Evolutionary conservation across 2,329 filamentous ascomycete species (phyloP), one percentile per base, ranked within the genome.

Genomic region (Pyricularia sp.): DNA sequence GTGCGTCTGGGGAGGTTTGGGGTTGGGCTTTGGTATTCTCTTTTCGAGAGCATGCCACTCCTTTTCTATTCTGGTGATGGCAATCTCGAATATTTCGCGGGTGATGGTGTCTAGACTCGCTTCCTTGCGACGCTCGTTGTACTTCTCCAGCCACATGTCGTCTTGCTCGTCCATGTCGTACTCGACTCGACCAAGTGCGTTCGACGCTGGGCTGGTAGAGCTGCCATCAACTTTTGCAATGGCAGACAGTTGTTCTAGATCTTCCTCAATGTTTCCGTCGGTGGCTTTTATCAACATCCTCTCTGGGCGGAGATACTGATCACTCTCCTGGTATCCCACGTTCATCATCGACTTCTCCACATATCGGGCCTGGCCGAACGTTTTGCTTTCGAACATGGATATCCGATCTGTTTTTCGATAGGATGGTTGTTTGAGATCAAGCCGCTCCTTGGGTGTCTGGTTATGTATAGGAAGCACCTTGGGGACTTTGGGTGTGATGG

Each of bases 141-240:
- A 86, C 53, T 86, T 84, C 70, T 94, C 89, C 30, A 99, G 80
- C 94, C 94, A 99, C 78, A 93, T 91, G 69, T 96, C 92, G 74
- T 99, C 94, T 73, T 99, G 94, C 76, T 99, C 94, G 72, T 99
- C 94, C 94, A 99, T 99, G 75, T 99, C 94, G 74, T 99, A 99
- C 74, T 99, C 94, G 24, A 99, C 94, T 65, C 91, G 87, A 13
- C 91, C 91, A 53, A 96, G 62, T 6, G 30, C 83, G 22, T 79
- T 79, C 3, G 53, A 24, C 64, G 77, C 78, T 44, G 76, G 76
- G 4, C n/a, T 59, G 8, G 70, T 79, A 6, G 77, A 73, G 60
- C 90, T 87, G 9, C 82, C 83, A 62, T 90, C 88, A 22, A 78
- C 78, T 67, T 82, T 84, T 22, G 71, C 70, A 1, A 73, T 70